These are phyloP conservation scores for Periglandula ipomoeae DNA, from an alignment of 2,329 filamentous ascomycete species.

Conservation along the genomic window DNA sequence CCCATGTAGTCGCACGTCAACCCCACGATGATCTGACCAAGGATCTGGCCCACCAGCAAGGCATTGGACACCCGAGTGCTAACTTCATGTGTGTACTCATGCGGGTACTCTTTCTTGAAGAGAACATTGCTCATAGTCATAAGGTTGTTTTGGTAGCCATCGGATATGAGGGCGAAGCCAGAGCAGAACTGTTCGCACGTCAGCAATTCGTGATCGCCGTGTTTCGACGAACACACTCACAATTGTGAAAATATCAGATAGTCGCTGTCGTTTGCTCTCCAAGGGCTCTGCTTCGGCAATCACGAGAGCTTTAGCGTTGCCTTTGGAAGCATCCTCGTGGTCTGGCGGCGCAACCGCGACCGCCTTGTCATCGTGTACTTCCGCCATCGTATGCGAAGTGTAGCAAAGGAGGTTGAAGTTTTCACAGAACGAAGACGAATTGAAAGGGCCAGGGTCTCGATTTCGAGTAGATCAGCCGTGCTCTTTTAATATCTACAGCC, in stretches of 20 bases:
- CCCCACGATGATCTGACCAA: conserved; percentile 30
- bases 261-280: conserved; percentile 10
- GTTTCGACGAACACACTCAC: conserved; percentile 8
- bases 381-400: background rate
- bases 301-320: background rate
- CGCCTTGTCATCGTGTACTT: background rate
- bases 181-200: conserved; percentile 16
- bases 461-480: too few relatives aligned
- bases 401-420: background rate
- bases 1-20: conserved; percentile 39
- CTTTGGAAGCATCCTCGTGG: background rate
- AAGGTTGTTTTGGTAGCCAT: conserved; percentile 29
- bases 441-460: background rate
- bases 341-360: background rate
- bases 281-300: background rate
- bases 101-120: conserved; percentile 23
- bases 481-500: too few relatives aligned
- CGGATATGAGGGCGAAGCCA: conserved; percentile 25
- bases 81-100: conserved; percentile 25
- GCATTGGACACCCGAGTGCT: conserved; percentile 33
- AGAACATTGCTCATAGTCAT: conserved; percentile 26
- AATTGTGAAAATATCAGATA: conserved; percentile 19
- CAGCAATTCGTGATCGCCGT: background rate
- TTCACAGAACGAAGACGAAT: background rate
- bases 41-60: conserved; percentile 31